Conservation (phyloP, 176 grass and related monocot species). For the Eragrostis curvula region DNA sequence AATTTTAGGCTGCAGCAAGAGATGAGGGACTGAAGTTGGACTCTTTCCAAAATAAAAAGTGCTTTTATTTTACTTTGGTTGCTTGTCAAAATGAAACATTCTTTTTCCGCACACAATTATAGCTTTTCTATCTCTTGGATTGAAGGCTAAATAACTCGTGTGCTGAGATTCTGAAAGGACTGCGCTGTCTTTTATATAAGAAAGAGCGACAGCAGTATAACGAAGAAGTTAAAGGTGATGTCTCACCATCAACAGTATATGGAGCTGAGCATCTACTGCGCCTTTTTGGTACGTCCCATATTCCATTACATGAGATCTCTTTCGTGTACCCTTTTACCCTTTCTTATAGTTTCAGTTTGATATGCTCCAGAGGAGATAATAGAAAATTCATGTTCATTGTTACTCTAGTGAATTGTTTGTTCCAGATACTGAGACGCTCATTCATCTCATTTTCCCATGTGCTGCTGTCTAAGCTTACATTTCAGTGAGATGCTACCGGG, state of each 20-base stretch:
- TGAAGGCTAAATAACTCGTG: slow-evolving; percentile 84
- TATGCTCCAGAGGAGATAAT: not conserved
- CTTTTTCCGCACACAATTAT: slow-evolving; percentile 4
- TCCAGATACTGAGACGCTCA: not conserved
- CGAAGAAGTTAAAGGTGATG: slow-evolving; percentile 66
- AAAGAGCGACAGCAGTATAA: slow-evolving; percentile 80
- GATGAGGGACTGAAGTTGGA: too few relatives aligned
- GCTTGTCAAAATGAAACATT: slow-evolving; percentile 15
- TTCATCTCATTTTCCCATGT: not conserved
- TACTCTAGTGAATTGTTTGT: not conserved
- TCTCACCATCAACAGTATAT: slow-evolving; percentile 86
- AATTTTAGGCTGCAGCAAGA: too few relatives aligned
- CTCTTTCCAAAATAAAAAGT: too few relatives aligned
- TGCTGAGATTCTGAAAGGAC: slow-evolving; percentile 86
- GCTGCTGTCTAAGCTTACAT: not conserved
- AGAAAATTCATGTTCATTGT: not conserved
- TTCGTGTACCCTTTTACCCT: slow-evolving; percentile 4
- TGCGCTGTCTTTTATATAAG: slow-evolving; percentile 94
- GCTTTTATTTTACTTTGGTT: slow-evolving; percentile 23
- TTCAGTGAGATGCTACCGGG: not conserved
- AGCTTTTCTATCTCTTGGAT: slow-evolving; percentile 20
- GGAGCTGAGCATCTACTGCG: slow-evolving; percentile 98
- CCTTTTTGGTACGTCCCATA: slow-evolving; percentile 84
- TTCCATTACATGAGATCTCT: slow-evolving; percentile 38
- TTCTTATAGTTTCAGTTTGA: slow-evolving; percentile 20